These are phyloP conservation scores for Phytophthora palmivora DNA, from an alignment of 352 stramenopile species.

Conservation along the genomic window DNA sequence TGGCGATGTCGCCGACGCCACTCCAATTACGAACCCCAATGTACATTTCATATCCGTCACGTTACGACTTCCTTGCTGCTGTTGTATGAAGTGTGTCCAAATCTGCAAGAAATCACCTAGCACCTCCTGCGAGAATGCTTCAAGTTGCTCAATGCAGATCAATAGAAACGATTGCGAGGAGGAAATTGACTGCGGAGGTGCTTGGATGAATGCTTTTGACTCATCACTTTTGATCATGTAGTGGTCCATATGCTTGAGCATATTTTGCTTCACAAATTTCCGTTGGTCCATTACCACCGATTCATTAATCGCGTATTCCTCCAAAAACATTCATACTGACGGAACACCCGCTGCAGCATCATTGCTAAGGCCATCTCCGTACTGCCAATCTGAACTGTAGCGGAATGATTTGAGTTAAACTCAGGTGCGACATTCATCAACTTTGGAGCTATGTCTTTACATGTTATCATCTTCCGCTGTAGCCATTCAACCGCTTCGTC, in stretches of 20 bases:
- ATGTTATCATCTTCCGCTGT: constrained; percentile 39
- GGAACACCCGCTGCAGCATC: constrained; percentile 54
- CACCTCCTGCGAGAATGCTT: constrained; percentile 61
- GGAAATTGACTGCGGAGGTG: background rate
- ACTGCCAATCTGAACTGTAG: constrained; percentile 33
- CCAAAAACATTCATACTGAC: constrained; percentile 35
- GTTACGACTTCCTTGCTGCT: constrained; percentile 18
- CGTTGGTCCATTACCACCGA: constrained; percentile 18
- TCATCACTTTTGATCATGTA: constrained; percentile 41
- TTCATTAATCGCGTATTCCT: constrained; percentile 19
- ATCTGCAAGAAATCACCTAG: constrained; percentile 79
- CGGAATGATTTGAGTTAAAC: background rate
- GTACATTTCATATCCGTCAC: constrained; percentile 12
- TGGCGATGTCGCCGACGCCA: constrained; percentile 71
- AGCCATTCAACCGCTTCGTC: constrained; percentile 57
- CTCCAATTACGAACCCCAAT: constrained; percentile 72
- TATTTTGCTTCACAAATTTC: constrained; percentile 25
- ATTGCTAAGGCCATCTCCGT: constrained; percentile 61
- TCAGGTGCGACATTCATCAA: constrained; percentile 22
- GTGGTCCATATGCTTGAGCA: constrained; percentile 41
- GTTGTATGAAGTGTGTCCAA: constrained; percentile 61
- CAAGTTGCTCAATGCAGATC: constrained; percentile 82
- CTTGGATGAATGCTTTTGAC: background rate
- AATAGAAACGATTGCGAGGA: constrained; percentile 54
- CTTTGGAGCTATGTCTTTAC: constrained; percentile 26